Evolutionary conservation across 1,284 basidiomycete species (phyloP).

Genomic region (Sanghuangporus weigelae): DNA sequence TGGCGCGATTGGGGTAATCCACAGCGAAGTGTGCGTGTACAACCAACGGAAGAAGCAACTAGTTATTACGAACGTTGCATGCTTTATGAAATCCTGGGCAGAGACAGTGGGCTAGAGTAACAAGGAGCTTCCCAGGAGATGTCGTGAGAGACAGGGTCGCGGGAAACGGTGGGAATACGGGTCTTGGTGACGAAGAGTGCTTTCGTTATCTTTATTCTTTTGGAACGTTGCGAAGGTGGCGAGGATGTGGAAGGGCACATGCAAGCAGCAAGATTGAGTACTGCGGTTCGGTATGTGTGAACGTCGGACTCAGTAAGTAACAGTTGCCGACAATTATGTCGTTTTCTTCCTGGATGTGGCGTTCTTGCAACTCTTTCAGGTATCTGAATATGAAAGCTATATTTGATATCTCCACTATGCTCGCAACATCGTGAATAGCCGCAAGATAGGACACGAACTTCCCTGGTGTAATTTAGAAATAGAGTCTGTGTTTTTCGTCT

Average conservation of each 20-base stretch:
- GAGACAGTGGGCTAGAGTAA: neutral
- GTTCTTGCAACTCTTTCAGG: neutral
- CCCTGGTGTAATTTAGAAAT: too few species aligned
- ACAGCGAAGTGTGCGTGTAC: neutral
- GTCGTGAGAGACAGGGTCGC: neutral
- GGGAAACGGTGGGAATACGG: neutral
- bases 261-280: neutral
- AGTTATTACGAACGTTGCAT: neutral
- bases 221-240: neutral
- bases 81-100: neutral
- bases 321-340: neutral
- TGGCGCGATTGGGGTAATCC: neutral
- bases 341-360: too few species aligned
- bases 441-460: neutral
- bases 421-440: too few species aligned
- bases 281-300: neutral
- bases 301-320: neutral
- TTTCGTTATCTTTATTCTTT: neutral
- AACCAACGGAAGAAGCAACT: neutral
- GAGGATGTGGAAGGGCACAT: neutral
- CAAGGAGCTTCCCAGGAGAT: neutral
- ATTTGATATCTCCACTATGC: too few species aligned
- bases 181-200: neutral
- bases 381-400: neutral
- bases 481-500: too few species aligned